Conservation (phyloP, 2,329 filamentous ascomycete genomes). For the Periconia digitata region DNA sequence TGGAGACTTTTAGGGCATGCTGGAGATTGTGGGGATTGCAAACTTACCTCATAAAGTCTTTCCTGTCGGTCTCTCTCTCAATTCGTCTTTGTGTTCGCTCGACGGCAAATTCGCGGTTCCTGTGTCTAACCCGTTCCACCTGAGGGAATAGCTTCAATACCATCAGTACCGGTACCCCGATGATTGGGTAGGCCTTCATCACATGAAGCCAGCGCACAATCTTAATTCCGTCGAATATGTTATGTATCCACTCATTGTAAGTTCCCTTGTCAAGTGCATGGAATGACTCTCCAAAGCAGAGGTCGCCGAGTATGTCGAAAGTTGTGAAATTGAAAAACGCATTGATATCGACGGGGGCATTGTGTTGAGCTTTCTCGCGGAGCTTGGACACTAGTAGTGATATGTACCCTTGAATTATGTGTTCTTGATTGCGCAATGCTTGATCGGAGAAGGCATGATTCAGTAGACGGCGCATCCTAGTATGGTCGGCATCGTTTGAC, state of each 20-base stretch:
- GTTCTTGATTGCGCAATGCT: slow-evolving; percentile 19
- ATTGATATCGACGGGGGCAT: slow-evolving; percentile 13
- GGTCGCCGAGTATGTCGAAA: slow-evolving; percentile 30
- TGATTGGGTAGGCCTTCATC: slow-evolving; percentile 11
- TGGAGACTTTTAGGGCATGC: too few relatives aligned
- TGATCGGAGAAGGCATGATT: slow-evolving; percentile 18
- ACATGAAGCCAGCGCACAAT: slow-evolving; percentile 8
- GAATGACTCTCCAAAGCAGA: slow-evolving; percentile 32
- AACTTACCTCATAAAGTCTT: slow-evolving; percentile 19
- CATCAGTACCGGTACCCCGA: slow-evolving; percentile 8
- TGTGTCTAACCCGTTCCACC: slow-evolving; percentile 6
- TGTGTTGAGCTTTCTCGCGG: slow-evolving; percentile 4
- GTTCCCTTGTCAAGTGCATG: slow-evolving; percentile 20
- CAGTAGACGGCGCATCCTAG: slow-evolving; percentile 17
- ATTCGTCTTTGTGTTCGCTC: slow-evolving; percentile 17
- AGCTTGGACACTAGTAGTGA: slow-evolving; percentile 14
- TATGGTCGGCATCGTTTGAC: slow-evolving; percentile 15
- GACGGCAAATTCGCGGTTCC: slow-evolving; percentile 10
- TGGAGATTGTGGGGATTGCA: too few relatives aligned
- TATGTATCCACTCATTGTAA: slow-evolving; percentile 24
- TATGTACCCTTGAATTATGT: slow-evolving; percentile 19
- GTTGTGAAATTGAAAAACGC: slow-evolving; percentile 22
- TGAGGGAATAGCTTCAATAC: slow-evolving; percentile 11
- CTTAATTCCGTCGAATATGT: slow-evolving; percentile 13
- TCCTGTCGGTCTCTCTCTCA: slow-evolving; percentile 15